Percentiles rank a stretch among this genome's conserved stretches.
Conservation (phyloP, 2,329 filamentous ascomycete species). For the Dactylellina leptospora region DNA sequence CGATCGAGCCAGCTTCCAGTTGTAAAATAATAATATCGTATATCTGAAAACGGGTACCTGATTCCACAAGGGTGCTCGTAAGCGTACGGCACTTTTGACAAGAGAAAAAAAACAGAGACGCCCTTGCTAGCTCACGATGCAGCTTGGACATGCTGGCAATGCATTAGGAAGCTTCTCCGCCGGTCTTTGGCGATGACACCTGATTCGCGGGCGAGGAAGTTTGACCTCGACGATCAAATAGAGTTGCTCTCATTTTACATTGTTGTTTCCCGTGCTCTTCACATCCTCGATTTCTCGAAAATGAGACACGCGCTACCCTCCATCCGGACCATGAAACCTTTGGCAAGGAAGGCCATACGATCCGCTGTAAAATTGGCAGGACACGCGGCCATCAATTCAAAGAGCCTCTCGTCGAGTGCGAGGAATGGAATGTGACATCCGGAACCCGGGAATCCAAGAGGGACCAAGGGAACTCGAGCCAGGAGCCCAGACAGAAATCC, state of each 20-base stretch:
- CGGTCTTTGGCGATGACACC: slow-evolving; percentile 16
- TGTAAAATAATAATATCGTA: slow-evolving; percentile 9
- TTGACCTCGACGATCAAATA: slow-evolving; percentile 24
- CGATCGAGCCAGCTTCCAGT: not conserved
- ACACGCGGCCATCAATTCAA: slow-evolving; percentile 25
- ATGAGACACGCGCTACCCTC: not conserved
- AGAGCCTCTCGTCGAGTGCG: slow-evolving; percentile 1
- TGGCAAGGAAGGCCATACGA: slow-evolving; percentile 29
- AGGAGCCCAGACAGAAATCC: not conserved
- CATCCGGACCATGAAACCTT: slow-evolving; percentile 25
- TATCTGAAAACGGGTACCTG: not conserved
- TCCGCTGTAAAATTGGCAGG: slow-evolving; percentile 20
- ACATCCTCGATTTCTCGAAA: not conserved
- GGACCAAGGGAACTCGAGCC: not conserved
- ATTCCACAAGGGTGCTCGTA: slow-evolving; percentile 24
- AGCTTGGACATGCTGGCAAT: slow-evolving; percentile 33
- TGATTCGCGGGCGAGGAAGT: slow-evolving; percentile 26
- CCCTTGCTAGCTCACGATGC: slow-evolving; percentile 21
- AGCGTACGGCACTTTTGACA: slow-evolving; percentile 16
- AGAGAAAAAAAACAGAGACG: slow-evolving; percentile 2
- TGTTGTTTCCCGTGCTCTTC: not conserved
- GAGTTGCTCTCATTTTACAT: not conserved
- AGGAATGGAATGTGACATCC: slow-evolving; percentile 46
- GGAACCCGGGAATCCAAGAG: slow-evolving; percentile 21
- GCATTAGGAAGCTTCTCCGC: slow-evolving; percentile 15